phyloP scores from a whole-genome alignment of 1,284 basidiomycete genomes.

The Apiotrichum montevideense region DNA sequence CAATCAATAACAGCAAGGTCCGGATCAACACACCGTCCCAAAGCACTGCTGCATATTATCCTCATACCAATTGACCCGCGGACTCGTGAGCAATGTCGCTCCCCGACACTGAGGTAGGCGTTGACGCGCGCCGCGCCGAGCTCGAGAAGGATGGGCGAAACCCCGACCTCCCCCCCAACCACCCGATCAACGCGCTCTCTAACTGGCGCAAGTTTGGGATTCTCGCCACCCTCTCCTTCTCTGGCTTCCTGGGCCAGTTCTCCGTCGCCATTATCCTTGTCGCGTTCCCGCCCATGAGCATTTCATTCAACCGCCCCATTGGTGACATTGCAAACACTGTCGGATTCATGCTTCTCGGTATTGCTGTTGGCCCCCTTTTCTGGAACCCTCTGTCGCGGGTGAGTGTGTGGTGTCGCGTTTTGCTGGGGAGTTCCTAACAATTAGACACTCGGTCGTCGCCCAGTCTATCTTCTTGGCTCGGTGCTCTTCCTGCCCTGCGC shows the following conservation, averaged over 20 bases:
- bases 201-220: conserved; percentile 35
- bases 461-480: conserved; percentile 40
- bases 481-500: conserved; percentile 37
- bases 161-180: conserved; percentile 18
- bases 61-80: too few species aligned
- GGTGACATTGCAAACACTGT: conserved; percentile 38
- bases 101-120: background rate
- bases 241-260: conserved; percentile 37
- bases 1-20: too few species aligned
- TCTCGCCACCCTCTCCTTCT: conserved; percentile 28
- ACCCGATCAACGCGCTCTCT: conserved; percentile 32
- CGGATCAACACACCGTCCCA: too few species aligned
- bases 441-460: conserved; percentile 37
- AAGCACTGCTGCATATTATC: too few species aligned
- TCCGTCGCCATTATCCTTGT: conserved; percentile 20
- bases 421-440: too few species aligned
- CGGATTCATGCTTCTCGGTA: conserved; percentile 43
- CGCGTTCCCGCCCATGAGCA: conserved; percentile 10
- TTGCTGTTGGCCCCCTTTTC: conserved; percentile 41
- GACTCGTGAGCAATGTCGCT: background rate
- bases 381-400: conserved; percentile 27
- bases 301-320: conserved; percentile 13
- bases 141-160: background rate
- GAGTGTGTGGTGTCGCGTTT: background rate
- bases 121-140: background rate